These are phyloP conservation scores for Malassezia globosa DNA, from an alignment of 1,284 basidiomycete genomes.

Conservation along the genomic window DNA sequence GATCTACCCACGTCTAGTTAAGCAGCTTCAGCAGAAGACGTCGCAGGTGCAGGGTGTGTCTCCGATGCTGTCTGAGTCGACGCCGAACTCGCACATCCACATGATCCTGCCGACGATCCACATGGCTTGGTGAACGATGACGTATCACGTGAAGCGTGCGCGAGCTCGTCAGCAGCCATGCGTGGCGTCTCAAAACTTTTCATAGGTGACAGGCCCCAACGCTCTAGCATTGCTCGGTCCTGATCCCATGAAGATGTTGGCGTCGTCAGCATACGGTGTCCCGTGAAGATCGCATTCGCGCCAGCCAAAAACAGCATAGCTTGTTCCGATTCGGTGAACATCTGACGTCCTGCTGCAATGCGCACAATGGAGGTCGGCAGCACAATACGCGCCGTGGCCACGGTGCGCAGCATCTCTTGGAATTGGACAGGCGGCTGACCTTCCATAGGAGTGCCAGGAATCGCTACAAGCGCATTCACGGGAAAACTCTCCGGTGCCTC, in stretches of 20 bases:
- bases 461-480: slow-evolving; percentile 75
- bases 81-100: too few species aligned
- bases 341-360: slow-evolving; percentile 84
- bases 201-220: slow-evolving; percentile 89
- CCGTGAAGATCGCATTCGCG: slow-evolving; percentile 95
- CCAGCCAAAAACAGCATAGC: slow-evolving; percentile 98
- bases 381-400: slow-evolving; percentile 84
- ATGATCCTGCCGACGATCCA: not conserved
- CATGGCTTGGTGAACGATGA: not conserved
- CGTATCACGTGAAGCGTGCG: not conserved
- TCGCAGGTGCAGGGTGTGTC: too few species aligned
- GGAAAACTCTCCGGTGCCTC: slow-evolving; percentile 97
- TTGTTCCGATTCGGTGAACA: slow-evolving; percentile 79
- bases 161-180: not conserved
- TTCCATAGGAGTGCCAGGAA: slow-evolving; percentile 55
- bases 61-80: too few species aligned
- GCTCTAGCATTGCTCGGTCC: slow-evolving; percentile 84
- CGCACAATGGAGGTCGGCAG: slow-evolving; percentile 84
- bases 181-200: slow-evolving; percentile 54
- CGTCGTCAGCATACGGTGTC: slow-evolving; percentile 91
- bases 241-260: slow-evolving; percentile 57
- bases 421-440: slow-evolving; percentile 53
- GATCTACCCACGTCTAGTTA: too few species aligned
- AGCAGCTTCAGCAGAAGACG: not conserved
- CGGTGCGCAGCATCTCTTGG: slow-evolving; percentile 78